These are phyloP conservation scores for Pichia ethanolica DNA, from an alignment of 805 yeast species.

Conservation along the genomic window DNA sequence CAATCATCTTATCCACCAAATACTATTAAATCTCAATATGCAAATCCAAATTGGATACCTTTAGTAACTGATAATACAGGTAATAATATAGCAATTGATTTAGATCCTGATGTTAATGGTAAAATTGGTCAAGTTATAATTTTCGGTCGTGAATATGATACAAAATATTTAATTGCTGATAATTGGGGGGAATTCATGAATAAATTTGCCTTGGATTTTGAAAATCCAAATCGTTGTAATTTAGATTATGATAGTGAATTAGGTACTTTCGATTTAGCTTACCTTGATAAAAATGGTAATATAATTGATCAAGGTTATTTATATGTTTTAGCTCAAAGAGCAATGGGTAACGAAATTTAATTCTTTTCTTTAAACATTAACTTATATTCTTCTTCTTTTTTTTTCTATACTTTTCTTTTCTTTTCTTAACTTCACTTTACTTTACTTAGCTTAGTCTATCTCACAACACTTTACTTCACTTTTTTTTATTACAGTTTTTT, in stretches of 20 bases:
- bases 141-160: slow-evolving; percentile 88
- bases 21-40: slow-evolving; percentile 59
- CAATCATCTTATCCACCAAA: slow-evolving; percentile 70
- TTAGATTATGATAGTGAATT: slow-evolving; percentile 6
- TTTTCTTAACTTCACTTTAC: neutral
- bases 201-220: slow-evolving; percentile 63
- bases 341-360: slow-evolving; percentile 1
- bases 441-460: too few relatives aligned
- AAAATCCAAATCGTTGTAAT: slow-evolving; percentile 3
- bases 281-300: slow-evolving; percentile 5
- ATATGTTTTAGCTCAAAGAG: slow-evolving; percentile 5
- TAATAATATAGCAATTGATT: slow-evolving; percentile 81
- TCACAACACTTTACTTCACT: too few relatives aligned
- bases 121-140: slow-evolving; percentile 79
- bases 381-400: neutral
- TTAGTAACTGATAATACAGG: slow-evolving; percentile 79
- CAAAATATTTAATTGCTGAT: slow-evolving; percentile 72
- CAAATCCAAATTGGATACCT: slow-evolving; percentile 86
- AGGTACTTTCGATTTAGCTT: slow-evolving; percentile 5
- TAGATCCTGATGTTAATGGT: slow-evolving; percentile 69
- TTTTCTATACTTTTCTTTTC: neutral
- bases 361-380: neutral
- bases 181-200: slow-evolving; percentile 84
- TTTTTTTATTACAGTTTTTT: too few relatives aligned
- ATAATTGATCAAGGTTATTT: slow-evolving; percentile 6